These are phyloP conservation scores for Phytopythium sindhum DNA, from an alignment of 352 stramenopile genomes.

Conservation along the genomic window DNA sequence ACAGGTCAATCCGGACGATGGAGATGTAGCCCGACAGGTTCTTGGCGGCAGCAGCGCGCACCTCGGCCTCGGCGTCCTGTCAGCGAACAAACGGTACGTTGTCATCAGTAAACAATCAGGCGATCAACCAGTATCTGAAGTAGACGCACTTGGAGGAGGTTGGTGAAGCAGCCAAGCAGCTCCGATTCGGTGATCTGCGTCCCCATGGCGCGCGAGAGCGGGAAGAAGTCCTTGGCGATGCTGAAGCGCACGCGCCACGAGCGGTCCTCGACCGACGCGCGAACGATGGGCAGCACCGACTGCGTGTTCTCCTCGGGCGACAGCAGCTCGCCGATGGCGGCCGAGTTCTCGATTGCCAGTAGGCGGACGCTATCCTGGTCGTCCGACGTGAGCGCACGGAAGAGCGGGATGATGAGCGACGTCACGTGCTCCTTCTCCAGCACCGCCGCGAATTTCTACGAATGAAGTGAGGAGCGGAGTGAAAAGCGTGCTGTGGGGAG, in stretches of 20 bases:
- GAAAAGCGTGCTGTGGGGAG: neutral
- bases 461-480: neutral
- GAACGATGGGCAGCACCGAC: conserved; percentile 73
- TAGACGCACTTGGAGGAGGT: conserved; percentile 74
- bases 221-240: conserved; percentile 92
- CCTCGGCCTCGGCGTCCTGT: conserved; percentile 91
- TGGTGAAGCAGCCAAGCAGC: conserved; percentile 89
- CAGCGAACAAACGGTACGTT: neutral
- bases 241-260: conserved; percentile 94
- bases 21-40: conserved; percentile 92
- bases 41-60: conserved; percentile 89
- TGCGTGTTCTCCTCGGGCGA: conserved; percentile 72
- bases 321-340: conserved; percentile 69
- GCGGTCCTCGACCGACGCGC: conserved; percentile 75
- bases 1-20: conserved; percentile 89
- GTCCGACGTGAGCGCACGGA: conserved; percentile 87
- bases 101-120: neutral
- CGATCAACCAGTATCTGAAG: neutral
- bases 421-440: conserved; percentile 78
- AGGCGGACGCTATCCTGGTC: conserved; percentile 95
- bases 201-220: conserved; percentile 76
- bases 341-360: conserved; percentile 87
- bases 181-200: conserved; percentile 81
- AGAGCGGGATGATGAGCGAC: conserved; percentile 74
- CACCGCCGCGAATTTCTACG: conserved; percentile 60